phyloP scores from a whole-genome alignment of 768 basidiomycete genomes.

The Gloeostereum incarnatum region DNA sequence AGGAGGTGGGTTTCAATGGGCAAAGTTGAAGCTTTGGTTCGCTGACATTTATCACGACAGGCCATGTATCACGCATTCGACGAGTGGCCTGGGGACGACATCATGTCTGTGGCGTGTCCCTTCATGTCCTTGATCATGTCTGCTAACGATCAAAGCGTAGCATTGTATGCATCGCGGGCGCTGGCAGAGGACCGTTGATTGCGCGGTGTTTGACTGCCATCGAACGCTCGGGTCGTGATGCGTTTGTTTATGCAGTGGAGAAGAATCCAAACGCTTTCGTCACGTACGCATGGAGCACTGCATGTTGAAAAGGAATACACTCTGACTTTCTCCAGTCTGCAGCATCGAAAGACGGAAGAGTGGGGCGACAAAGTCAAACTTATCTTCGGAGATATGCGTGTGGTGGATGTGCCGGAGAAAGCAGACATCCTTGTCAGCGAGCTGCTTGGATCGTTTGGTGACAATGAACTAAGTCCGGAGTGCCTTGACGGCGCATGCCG shows the following conservation, averaged over 20 bases:
- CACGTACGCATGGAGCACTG: constrained; percentile 49
- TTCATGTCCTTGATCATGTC: constrained; percentile 5
- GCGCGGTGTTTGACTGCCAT: constrained; percentile 76
- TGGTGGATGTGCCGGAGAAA: constrained; percentile 70
- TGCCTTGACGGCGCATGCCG: constrained; percentile 94
- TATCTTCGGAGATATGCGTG: constrained; percentile 93
- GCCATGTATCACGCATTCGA: constrained; percentile 74
- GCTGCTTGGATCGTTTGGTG: constrained; percentile 93
- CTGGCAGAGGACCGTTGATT: constrained; percentile 90
- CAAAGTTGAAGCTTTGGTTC: constrained; percentile 6
- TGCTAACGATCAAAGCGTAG: constrained; percentile 26
- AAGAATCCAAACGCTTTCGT: constrained; percentile 96
- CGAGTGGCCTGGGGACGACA: constrained; percentile 52
- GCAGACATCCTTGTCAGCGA: constrained; percentile 95
- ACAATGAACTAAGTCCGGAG: constrained; percentile 97
- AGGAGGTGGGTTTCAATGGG: constrained; percentile 50
- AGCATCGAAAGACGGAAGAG: constrained; percentile 70
- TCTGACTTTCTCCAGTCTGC: constrained; percentile 75
- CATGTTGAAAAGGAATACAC: too few relatives aligned
- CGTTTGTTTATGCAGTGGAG: constrained; percentile 80
- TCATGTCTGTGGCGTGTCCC: constrained; percentile 42
- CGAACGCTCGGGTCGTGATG: constrained; percentile 50
- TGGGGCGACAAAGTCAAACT: constrained; percentile 79
- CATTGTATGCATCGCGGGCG: constrained; percentile 85
- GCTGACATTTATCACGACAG: constrained; percentile 23